These are phyloP conservation scores for Lagenaria siceraria DNA, from an alignment of 306 rosid species.

Conservation along the genomic window DNA sequence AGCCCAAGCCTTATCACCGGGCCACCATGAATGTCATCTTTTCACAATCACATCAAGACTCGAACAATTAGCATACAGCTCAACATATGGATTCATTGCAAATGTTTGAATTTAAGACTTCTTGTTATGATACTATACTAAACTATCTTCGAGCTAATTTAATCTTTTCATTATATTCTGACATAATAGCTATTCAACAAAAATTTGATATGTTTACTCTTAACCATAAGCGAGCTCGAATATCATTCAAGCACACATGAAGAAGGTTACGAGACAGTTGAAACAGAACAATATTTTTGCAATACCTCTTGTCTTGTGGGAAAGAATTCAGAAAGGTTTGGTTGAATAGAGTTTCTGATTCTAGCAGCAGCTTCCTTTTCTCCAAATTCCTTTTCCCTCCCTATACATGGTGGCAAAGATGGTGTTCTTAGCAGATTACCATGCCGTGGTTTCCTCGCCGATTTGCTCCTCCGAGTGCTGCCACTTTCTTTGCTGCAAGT, in stretches of 20 bases:
- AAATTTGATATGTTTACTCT: not conserved
- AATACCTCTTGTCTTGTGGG: conserved; percentile 21
- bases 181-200: not conserved
- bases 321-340: conserved; percentile 17
- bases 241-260: not conserved
- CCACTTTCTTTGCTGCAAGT: conserved; percentile 15
- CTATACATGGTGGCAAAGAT: conserved; percentile 24
- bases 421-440: conserved; percentile 26
- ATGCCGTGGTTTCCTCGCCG: not conserved
- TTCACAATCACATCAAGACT: not conserved
- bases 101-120: not conserved
- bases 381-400: conserved; percentile 4
- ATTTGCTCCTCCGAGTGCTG: not conserved
- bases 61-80: not conserved
- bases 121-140: not conserved
- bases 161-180: not conserved
- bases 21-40: not conserved
- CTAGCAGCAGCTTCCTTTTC: conserved; percentile 9
- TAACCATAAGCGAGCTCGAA: not conserved
- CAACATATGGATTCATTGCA: not conserved
- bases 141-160: not conserved
- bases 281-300: not conserved
- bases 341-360: conserved; percentile 26
- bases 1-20: not conserved
- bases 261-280: not conserved